Conservation (phyloP, 345 rosid genomes). For the Eucalyptus cloeziana region DNA sequence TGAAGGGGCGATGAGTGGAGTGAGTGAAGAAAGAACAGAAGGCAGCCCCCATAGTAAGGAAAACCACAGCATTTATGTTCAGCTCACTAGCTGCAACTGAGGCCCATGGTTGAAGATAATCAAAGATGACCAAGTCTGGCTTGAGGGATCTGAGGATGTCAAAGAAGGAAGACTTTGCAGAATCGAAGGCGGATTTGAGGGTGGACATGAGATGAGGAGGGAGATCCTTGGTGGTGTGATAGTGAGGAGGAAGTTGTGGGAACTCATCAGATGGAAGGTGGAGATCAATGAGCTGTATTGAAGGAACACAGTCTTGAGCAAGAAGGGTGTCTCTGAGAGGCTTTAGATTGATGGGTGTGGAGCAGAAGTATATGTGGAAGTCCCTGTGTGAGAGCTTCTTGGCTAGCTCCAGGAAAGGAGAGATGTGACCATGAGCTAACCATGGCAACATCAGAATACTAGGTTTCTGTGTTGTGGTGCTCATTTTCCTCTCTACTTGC, state of each 20-base stretch:
- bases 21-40: not conserved
- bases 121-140: conserved; percentile 20
- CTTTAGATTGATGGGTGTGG: conserved; percentile 9
- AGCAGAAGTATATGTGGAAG: conserved; percentile 7
- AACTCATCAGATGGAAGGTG: conserved; percentile 3
- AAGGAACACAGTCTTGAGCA: not conserved
- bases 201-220: conserved; percentile 22
- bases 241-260: conserved; percentile 31
- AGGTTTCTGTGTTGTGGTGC: not conserved
- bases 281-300: conserved; percentile 6
- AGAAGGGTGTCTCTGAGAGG: not conserved
- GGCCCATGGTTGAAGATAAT: conserved; percentile 29
- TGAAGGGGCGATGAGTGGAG: not conserved
- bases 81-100: conserved; percentile 3
- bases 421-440: conserved; percentile 19
- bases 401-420: conserved; percentile 13
- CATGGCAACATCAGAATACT: conserved; percentile 15
- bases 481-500: not conserved
- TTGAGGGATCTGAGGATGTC: not conserved
- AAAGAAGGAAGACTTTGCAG: conserved; percentile 1
- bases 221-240: conserved; percentile 26
- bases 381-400: conserved; percentile 5
- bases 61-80: conserved; percentile 6
- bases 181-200: conserved; percentile 14
- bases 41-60: not conserved